Base-by-base conservation (phyloP, 116 monocot species). In the Cymodocea nodosa region DNA sequence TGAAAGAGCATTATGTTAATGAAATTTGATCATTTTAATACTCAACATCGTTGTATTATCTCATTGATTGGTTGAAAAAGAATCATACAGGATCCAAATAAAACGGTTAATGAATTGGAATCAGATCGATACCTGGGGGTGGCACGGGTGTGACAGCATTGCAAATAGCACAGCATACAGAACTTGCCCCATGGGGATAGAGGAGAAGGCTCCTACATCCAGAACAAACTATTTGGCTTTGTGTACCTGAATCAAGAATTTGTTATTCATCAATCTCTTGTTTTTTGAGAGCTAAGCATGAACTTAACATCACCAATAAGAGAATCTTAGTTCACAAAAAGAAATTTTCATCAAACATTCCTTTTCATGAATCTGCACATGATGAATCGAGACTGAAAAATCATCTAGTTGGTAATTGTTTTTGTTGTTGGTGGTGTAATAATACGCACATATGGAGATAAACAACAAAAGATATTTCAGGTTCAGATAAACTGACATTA, bases 141-240 rank as follows among this genome's bases (percentile, higher is more conserved):
- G 81, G 85, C 9, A 76, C 81, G 19, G 66, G 35, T 36, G 80
- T 87, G 7, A 83, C 74, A 8, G 79, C 79, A 73, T 72, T 80
- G 63, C 86, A 86, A 53, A 79, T 74, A 17, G 79, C 77, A 68
- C 77, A 84, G 24, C 80, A 80, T 22, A 87, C 83, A 35, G 78
- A 78, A 7, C 75, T 76, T 20, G 82, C 79, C 14, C 82, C 82
- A 51, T 75, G 51, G 44, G 82, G 82, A 72, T 79, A 86, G 17
- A 86, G 63, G 53, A 79, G 77, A 34, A 82, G 82, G 59, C 70
- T 79, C 60, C 79, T 50, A 23, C 79, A 74, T 23, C 79, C 79
- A 63, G 79, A 79, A 39, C 73, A 74, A 30, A 79, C 74, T 35
- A 79, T 70, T 53, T 79, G 79, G 60, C 74, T 74, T 50, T 79